These are phyloP conservation scores for Cadophora luteo-olivacea DNA, from an alignment of 2,329 filamentous ascomycete species.

Conservation along the genomic window DNA sequence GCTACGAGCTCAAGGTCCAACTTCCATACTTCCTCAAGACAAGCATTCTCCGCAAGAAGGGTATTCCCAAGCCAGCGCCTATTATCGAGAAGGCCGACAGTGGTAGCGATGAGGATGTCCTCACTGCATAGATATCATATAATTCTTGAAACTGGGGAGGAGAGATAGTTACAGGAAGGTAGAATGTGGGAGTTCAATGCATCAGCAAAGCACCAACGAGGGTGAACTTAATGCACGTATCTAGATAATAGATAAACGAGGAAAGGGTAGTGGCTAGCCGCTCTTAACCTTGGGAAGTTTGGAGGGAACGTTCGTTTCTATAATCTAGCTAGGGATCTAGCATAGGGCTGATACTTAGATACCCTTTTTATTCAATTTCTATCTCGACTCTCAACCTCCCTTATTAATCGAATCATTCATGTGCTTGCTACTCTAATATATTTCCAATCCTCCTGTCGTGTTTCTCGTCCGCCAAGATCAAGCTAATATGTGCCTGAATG, in stretches of 20 bases:
- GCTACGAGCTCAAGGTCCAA: slow-evolving; percentile 31
- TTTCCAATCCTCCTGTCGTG: too few species aligned
- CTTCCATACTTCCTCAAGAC: slow-evolving; percentile 35
- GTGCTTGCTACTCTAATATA: too few species aligned
- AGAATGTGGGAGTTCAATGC: too few species aligned
- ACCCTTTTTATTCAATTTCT: neutral
- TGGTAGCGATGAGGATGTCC: slow-evolving; percentile 13
- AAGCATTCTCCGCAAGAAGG: slow-evolving; percentile 43
- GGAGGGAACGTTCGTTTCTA: neutral
- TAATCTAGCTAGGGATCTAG: slow-evolving; percentile 3
- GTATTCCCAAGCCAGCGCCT: slow-evolving; percentile 41
- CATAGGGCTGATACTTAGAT: slow-evolving; percentile 5
- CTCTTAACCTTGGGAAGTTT: too few species aligned
- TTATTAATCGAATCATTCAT: too few species aligned
- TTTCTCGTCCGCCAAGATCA: neutral
- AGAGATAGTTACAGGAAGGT: too few species aligned
- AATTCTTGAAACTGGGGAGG: too few species aligned
- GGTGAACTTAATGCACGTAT: too few species aligned
- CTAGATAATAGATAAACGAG: too few species aligned
- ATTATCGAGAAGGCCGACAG: slow-evolving; percentile 25
- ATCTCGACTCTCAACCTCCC: neutral
- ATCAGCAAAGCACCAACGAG: too few species aligned
- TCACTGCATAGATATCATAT: slow-evolving; percentile 1
- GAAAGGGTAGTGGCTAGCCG: too few species aligned
- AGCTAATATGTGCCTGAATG: neutral